Percentiles rank a stretch among this genome's conserved stretches.
Conservation (phyloP, 352 stramenopile species). For the Phytophthora cryptogea region DNA sequence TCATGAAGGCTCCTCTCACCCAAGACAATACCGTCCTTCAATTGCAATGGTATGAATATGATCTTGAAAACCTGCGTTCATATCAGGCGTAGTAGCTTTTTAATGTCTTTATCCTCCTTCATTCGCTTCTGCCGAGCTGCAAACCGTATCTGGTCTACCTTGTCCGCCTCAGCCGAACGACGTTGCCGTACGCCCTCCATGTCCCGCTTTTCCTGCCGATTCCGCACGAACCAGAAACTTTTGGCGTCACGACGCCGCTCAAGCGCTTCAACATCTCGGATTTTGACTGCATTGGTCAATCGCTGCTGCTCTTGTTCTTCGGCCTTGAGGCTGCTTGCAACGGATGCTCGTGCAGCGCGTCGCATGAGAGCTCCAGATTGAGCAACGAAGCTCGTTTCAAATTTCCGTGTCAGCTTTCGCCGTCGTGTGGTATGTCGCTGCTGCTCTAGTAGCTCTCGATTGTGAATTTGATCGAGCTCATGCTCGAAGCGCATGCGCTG, state of each 20-base stretch:
- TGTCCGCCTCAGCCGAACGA: conserved; percentile 28
- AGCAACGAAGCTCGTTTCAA: conserved; percentile 57
- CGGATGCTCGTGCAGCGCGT: conserved; percentile 45
- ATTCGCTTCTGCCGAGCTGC: conserved; percentile 43
- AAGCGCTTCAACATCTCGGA: conserved; percentile 43
- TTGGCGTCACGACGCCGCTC: conserved; percentile 60
- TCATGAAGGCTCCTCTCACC: too few relatives aligned
- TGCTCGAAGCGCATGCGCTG: conserved; percentile 65
- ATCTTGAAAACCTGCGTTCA: conserved; percentile 9
- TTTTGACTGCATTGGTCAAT: conserved; percentile 25
- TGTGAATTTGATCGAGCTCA: conserved; percentile 50
- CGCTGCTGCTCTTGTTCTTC: conserved; percentile 42
- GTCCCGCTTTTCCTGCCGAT: conserved; percentile 50
- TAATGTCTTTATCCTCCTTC: conserved; percentile 73
- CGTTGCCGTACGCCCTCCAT: conserved; percentile 30
- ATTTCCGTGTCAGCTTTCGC: conserved; percentile 50
- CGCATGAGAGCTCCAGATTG: conserved; percentile 76
- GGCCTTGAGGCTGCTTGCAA: conserved; percentile 39
- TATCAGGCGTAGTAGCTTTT: conserved; percentile 61
- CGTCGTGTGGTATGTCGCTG: conserved; percentile 48
- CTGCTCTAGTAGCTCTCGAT: conserved; percentile 47
- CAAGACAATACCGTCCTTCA: too few relatives aligned
- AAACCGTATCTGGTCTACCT: conserved; percentile 28
- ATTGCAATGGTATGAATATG: too few relatives aligned
- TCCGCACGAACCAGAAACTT: conserved; percentile 69